Conservation (phyloP, 1,139 yeast species). For the Spathaspora sp. region DNA sequence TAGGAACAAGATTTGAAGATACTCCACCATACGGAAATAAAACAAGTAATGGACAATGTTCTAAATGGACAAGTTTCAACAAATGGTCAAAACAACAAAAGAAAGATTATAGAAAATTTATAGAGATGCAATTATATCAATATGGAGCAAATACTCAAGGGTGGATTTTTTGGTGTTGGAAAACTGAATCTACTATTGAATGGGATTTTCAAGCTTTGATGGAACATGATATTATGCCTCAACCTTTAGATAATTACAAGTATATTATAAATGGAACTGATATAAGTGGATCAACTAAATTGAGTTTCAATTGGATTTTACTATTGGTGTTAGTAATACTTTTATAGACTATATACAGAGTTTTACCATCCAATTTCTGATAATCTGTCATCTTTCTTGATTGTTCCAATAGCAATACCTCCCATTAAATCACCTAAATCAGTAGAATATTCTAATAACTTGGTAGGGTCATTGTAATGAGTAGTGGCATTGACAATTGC, state of each 20-base stretch:
- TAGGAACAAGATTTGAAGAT: conserved; percentile 60
- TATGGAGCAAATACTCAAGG: conserved; percentile 40
- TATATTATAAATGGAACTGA: conserved; percentile 42
- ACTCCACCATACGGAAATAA: conserved; percentile 35
- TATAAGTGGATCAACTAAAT: conserved; percentile 12
- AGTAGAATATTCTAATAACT: conserved; percentile 68
- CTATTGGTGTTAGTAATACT: neutral
- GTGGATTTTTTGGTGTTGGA: conserved; percentile 72
- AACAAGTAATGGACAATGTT: conserved; percentile 32
- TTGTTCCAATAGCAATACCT: conserved; percentile 58
- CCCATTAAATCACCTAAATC: conserved; percentile 78
- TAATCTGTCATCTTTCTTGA: conserved; percentile 48
- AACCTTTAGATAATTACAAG: conserved; percentile 50
- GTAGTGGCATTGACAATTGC: conserved; percentile 85
- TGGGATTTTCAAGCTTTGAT: conserved; percentile 62
- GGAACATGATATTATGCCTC: conserved; percentile 54
- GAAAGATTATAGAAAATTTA: conserved; percentile 50
- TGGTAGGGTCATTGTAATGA: conserved; percentile 63
- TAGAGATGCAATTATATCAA: conserved; percentile 33
- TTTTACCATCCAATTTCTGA: conserved; percentile 16
- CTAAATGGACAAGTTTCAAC: conserved; percentile 27
- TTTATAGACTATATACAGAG: conserved; percentile 1
- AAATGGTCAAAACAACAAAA: conserved; percentile 38
- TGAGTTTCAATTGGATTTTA: neutral
- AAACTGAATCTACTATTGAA: conserved; percentile 59